Percentiles rank a stretch among this genome's conserved stretches.
Conservation (phyloP, 345 rosid genomes). For the Eucalyptus shirleyi region DNA sequence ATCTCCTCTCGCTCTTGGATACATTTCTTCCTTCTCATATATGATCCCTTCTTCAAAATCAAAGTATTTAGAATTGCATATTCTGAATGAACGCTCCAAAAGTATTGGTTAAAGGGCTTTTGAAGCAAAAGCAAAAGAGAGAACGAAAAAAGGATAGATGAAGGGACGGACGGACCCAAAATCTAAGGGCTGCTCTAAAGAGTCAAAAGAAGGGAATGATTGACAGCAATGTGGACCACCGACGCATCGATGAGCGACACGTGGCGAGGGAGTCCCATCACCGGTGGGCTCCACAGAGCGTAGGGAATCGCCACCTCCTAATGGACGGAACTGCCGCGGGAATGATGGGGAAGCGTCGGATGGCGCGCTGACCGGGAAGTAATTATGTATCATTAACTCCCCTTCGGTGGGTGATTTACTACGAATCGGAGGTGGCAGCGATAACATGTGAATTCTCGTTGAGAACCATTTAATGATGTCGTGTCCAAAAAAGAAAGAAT, state of each 20-base stretch:
- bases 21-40: not conserved
- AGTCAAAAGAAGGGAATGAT: not conserved
- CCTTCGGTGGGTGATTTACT: not conserved
- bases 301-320: not conserved
- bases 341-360: not conserved
- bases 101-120: not conserved
- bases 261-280: not conserved
- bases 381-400: not conserved
- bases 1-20: not conserved
- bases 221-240: constrained; percentile 4
- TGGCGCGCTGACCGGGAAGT: not conserved
- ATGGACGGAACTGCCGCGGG: not conserved
- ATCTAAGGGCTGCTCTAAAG: not conserved
- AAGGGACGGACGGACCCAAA: not conserved
- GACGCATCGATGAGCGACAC: constrained; percentile 8
- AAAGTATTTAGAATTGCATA: not conserved
- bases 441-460: not conserved
- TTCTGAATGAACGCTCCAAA: not conserved
- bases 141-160: not conserved
- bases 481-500: not conserved
- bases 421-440: not conserved
- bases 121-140: not conserved
- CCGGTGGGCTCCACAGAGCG: not conserved
- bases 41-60: not conserved
- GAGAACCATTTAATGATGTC: not conserved